phyloP scores from a whole-genome alignment of 768 basidiomycete species.

The Lactarius hengduanensis region DNA sequence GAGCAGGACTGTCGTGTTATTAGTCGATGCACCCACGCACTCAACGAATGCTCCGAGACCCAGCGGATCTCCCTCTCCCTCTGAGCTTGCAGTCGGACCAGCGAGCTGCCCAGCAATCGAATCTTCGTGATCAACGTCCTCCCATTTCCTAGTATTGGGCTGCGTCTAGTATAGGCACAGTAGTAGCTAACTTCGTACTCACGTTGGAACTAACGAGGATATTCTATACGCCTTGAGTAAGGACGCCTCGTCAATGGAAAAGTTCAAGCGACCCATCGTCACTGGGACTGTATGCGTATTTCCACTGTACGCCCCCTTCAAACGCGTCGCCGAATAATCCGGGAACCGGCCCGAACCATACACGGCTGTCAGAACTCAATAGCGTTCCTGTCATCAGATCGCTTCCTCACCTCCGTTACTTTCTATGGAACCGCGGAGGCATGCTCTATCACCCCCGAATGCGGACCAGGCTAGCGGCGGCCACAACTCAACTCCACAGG shows the following conservation, averaged over 20 bases:
- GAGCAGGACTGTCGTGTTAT: slow-evolving; percentile 2
- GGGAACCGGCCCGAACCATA: slow-evolving; percentile 11
- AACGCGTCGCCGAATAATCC: not conserved
- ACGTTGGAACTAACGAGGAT: slow-evolving; percentile 74
- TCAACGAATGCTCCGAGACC: slow-evolving; percentile 67
- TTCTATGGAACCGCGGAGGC: slow-evolving; percentile 4
- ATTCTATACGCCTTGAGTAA: slow-evolving; percentile 88
- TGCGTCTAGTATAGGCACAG: not conserved
- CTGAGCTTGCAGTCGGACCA: slow-evolving; percentile 46
- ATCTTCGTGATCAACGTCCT: slow-evolving; percentile 86
- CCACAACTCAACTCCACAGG: slow-evolving; percentile 16
- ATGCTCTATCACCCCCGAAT: not conserved
- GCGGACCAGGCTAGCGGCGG: slow-evolving; percentile 1
- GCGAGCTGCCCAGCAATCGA: slow-evolving; percentile 68
- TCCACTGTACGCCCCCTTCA: not conserved
- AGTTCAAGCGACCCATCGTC: slow-evolving; percentile 59
- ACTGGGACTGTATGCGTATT: slow-evolving; percentile 6
- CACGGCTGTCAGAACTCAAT: not conserved
- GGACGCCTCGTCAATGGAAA: slow-evolving; percentile 75
- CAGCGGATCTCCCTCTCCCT: slow-evolving; percentile 71
- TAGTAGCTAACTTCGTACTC: slow-evolving; percentile 29
- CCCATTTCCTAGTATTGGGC: slow-evolving; percentile 69
- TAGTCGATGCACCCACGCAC: slow-evolving; percentile 41
- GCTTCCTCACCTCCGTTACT: slow-evolving; percentile 14
- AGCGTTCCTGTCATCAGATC: not conserved